Percentiles rank a stretch among this genome's conserved stretches.
These are phyloP conservation scores for Boletus fagicola DNA, from an alignment of 768 basidiomycete genomes.

Conservation along the genomic window DNA sequence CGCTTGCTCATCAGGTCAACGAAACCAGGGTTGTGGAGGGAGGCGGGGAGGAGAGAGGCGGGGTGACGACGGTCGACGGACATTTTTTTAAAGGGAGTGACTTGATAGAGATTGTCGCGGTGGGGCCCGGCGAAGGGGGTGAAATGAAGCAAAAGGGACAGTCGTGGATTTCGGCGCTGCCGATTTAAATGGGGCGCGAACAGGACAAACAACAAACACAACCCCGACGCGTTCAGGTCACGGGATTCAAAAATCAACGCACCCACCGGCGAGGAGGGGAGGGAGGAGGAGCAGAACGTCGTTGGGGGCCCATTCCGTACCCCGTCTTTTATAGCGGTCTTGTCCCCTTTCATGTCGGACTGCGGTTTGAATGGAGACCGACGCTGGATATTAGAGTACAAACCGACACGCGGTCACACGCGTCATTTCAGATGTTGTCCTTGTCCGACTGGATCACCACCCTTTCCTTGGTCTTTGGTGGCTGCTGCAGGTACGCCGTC, in stretches of 20 bases:
- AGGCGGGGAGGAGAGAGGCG: conserved; percentile 76
- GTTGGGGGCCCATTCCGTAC: background rate
- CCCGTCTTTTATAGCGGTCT: background rate
- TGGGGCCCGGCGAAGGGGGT: background rate
- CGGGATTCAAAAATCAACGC: conserved; percentile 27
- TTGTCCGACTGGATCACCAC: conserved; percentile 56
- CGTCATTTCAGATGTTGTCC: conserved; percentile 12
- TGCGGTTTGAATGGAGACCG: background rate
- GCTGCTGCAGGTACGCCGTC: conserved; percentile 71
- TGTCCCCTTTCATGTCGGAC: background rate
- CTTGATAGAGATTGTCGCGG: conserved; percentile 33
- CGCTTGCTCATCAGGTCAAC: conserved; percentile 73
- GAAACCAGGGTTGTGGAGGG: conserved; percentile 76
- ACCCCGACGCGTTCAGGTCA: conserved; percentile 29
- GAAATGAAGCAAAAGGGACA: conserved; percentile 18
- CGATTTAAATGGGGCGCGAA: conserved; percentile 11
- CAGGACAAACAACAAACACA: conserved; percentile 17
- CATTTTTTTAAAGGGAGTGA: conserved; percentile 35
- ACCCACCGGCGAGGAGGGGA: background rate
- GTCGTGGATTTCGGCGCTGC: background rate
- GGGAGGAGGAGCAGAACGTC: too few species aligned
- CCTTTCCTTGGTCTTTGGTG: conserved; percentile 78
- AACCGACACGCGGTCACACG: background rate
- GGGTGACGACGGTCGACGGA: conserved; percentile 54
- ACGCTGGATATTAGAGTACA: background rate